Conservation (phyloP, 1,284 basidiomycete genomes). For the Boletellus deceptivus region DNA sequence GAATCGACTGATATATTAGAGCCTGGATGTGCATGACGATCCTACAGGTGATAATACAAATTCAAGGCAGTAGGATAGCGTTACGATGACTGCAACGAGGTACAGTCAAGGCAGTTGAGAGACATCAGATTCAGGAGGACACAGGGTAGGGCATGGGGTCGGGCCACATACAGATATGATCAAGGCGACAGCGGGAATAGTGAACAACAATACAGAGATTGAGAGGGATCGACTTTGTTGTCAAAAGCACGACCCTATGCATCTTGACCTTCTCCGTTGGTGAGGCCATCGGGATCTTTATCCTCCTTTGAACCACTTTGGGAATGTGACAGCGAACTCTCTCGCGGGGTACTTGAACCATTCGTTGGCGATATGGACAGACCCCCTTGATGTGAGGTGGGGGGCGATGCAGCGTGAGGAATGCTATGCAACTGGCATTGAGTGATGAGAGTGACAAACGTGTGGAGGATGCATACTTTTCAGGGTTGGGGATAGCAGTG, state of each 20-base stretch:
- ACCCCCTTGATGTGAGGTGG: slow-evolving; percentile 46
- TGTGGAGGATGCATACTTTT: slow-evolving; percentile 65
- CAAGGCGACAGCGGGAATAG: slow-evolving; percentile 20
- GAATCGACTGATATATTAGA: slow-evolving; percentile 25
- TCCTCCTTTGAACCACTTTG: slow-evolving; percentile 23
- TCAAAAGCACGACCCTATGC: slow-evolving; percentile 35
- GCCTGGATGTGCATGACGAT: slow-evolving; percentile 15
- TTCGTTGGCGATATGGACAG: slow-evolving; percentile 73
- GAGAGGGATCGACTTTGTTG: slow-evolving; percentile 2
- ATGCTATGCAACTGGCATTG: slow-evolving; percentile 45
- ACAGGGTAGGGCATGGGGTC: slow-evolving; percentile 16
- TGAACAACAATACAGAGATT: slow-evolving; percentile 8
- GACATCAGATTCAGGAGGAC: slow-evolving; percentile 12
- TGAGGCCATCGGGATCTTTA: slow-evolving; percentile 13
- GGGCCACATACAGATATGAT: slow-evolving; percentile 23
- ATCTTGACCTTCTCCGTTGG: slow-evolving; percentile 36
- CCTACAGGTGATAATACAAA: slow-evolving; percentile 35
- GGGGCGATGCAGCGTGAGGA: slow-evolving; percentile 68
- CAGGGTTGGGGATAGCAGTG: slow-evolving; percentile 92
- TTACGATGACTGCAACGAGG: slow-evolving; percentile 13
- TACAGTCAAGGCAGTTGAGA: slow-evolving; percentile 14
- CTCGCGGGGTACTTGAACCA: slow-evolving; percentile 59
- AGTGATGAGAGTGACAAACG: background rate
- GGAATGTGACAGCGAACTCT: slow-evolving; percentile 53
- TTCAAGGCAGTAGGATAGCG: slow-evolving; percentile 24